phyloP scores from a whole-genome alignment of 208 protist genomes.

The Trypanosoma vivax region DNA sequence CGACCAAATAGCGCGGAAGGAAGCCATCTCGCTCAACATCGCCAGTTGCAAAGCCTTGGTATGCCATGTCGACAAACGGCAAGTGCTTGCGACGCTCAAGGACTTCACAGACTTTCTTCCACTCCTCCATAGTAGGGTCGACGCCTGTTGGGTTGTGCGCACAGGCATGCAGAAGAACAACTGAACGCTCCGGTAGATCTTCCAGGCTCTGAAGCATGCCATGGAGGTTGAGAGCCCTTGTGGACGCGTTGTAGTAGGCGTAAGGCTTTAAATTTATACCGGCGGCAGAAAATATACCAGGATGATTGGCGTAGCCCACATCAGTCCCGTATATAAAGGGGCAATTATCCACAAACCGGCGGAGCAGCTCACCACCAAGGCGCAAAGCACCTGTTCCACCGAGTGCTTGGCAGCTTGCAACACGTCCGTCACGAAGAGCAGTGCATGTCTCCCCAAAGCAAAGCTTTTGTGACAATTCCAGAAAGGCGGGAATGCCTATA shows the following conservation, averaged over 20 bases:
- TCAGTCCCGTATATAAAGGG: slow-evolving; percentile 39
- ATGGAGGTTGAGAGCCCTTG: slow-evolving; percentile 51
- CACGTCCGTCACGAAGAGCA: slow-evolving; percentile 30
- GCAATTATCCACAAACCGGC: slow-evolving; percentile 29
- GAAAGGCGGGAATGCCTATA: slow-evolving; percentile 80
- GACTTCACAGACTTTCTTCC: slow-evolving; percentile 82
- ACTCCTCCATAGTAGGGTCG: slow-evolving; percentile 93
- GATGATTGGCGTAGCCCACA: slow-evolving; percentile 79
- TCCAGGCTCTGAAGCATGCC: slow-evolving; percentile 63
- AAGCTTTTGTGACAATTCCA: slow-evolving; percentile 55
- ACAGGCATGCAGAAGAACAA: slow-evolving; percentile 95
- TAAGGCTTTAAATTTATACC: slow-evolving; percentile 42
- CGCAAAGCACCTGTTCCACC: slow-evolving; percentile 79
- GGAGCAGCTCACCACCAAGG: slow-evolving; percentile 56
- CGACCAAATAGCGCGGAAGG: slow-evolving; percentile 53
- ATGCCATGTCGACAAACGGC: slow-evolving; percentile 93
- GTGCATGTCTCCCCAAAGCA: slow-evolving; percentile 80
- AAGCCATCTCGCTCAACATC: slow-evolving; percentile 88
- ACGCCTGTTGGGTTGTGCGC: slow-evolving; percentile 98
- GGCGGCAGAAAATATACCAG: slow-evolving; percentile 50
- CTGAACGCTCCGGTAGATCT: slow-evolving; percentile 51
- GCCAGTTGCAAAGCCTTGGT: slow-evolving; percentile 94
- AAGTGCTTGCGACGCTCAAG: slow-evolving; percentile 70
- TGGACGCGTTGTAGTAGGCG: slow-evolving; percentile 67
- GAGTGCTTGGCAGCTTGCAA: slow-evolving; percentile 76